phyloP scores from a whole-genome alignment of 352 stramenopile species.

The Pythium dissimile region DNA sequence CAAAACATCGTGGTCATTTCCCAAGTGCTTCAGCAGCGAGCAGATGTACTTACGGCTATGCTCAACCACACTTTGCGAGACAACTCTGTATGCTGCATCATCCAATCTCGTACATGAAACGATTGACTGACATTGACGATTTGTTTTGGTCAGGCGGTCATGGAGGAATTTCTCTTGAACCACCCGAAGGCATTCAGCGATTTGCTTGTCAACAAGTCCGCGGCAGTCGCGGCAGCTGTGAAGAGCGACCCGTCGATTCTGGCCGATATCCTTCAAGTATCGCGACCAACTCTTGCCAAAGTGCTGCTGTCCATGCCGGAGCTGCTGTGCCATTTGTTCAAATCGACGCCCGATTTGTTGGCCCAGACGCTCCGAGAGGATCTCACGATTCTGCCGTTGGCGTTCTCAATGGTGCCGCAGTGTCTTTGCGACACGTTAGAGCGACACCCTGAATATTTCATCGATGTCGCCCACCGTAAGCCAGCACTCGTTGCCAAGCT shows the following conservation, averaged over 20 bases:
- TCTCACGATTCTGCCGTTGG: conserved; percentile 33
- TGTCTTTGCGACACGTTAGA: conserved; percentile 59
- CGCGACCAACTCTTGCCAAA: conserved; percentile 34
- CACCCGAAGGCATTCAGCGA: conserved; percentile 59
- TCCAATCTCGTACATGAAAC: too few relatives aligned
- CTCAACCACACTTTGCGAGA: conserved; percentile 63
- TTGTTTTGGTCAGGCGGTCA: conserved; percentile 27
- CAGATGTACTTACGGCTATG: conserved; percentile 49
- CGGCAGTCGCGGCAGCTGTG: conserved; percentile 40
- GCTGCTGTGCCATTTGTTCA: conserved; percentile 45
- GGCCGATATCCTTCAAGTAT: conserved; percentile 43
- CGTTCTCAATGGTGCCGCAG: conserved; percentile 54
- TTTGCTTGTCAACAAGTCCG: conserved; percentile 49
- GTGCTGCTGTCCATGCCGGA: conserved; percentile 41
- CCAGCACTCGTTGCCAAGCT: conserved; percentile 51
- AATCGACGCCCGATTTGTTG: conserved; percentile 44
- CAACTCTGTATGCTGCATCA: conserved; percentile 33
- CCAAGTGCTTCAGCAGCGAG: conserved; percentile 45
- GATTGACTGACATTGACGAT: background rate
- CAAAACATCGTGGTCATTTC: conserved; percentile 72
- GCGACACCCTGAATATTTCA: conserved; percentile 57
- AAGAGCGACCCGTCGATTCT: conserved; percentile 59
- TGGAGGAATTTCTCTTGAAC: conserved; percentile 69
- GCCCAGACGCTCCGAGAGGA: conserved; percentile 51
- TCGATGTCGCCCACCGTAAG: conserved; percentile 64